Base-by-base conservation (phyloP, 768 basidiomycete genomes). In the Pilatotrama ljubarskyi region DNA sequence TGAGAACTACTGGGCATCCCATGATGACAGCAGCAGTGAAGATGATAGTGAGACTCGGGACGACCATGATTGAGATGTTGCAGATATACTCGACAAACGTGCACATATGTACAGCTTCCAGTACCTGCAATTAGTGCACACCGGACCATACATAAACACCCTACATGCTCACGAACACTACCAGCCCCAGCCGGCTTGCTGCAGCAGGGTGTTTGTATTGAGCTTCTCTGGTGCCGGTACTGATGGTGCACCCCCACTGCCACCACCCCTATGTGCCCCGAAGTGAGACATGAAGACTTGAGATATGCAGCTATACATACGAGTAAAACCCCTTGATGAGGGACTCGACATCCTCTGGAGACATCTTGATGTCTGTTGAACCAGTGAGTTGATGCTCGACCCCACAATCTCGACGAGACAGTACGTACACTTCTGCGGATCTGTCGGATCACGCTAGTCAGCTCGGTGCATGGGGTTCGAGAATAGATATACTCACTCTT, bases 381-480 rank as follows among this genome's bases (percentile, higher is more conserved):
- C 42, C 40, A 41, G 26, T 50, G 20, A 61, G 2, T 14, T 22
- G 11, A 22, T 2, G 29, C 18, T 35, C 49, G 13, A 46, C 20
- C 15, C 22, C 58, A 5, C 48, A 17, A 1, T 20, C 36, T 6
- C 49, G 36, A 37, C n/a, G 51, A 11, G 24, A 0, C 17, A n/a
- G n/a, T n/a, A 38, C 85, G 46, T 67, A 87, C 87, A 88, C 72
- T 90, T 88, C 69, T 82, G 80, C n/a, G 87, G 86, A 72, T 88
- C 87, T 88, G 47, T 15, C 26, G 40, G 26, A 22, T 13, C 22
- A n/a, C 5, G 1, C 7, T 35, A 55, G 48, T 61, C 52, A 55
- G 66, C 18, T 15, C 5, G 22, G 17, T 56, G 46, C 26, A 54
- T 22, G 2, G 17, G 6, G 3, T 25, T 25, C 43, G 37, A 25